Percentiles rank a stretch among this genome's conserved stretches.
Evolutionary conservation across 139 green algal species (phyloP).

Genomic region (Closterium sp.): DNA sequence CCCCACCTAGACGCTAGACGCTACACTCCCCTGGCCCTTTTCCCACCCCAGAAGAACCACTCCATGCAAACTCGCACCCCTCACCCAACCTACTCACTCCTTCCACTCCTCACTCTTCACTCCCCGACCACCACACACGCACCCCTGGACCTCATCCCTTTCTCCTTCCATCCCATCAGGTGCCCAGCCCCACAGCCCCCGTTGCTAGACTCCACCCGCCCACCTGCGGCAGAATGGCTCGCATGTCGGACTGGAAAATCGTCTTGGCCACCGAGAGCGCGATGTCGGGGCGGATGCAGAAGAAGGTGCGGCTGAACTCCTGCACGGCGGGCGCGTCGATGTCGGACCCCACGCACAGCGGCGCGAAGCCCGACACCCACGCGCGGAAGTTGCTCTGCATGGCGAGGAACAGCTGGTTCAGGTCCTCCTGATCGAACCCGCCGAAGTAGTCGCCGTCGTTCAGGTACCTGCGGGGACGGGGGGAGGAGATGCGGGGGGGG

Average conservation of each 20-base stretch:
- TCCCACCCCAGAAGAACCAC: too few relatives aligned
- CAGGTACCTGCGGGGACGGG: constrained; percentile 15
- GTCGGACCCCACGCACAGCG: constrained; percentile 32
- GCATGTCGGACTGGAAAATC: constrained; percentile 41
- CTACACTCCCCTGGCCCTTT: too few relatives aligned
- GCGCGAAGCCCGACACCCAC: constrained; percentile 49
- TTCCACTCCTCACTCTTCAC: too few relatives aligned
- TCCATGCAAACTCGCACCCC: too few relatives aligned
- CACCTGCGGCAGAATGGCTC: constrained; percentile 17
- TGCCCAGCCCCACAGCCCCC: too few relatives aligned
- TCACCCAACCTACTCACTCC: too few relatives aligned
- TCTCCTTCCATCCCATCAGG: too few relatives aligned
- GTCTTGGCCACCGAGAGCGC: constrained; percentile 28
- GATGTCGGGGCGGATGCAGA: constrained; percentile 51
- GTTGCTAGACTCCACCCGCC: background rate
- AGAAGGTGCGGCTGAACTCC: constrained; percentile 46
- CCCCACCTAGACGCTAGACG: too few relatives aligned
- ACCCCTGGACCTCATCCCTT: too few relatives aligned
- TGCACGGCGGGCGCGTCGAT: constrained; percentile 33
- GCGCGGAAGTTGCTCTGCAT: constrained; percentile 47
- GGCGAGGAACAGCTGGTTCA: constrained; percentile 45
- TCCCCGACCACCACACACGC: too few relatives aligned
- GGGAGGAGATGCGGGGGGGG: background rate
- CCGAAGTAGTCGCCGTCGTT: constrained; percentile 33
- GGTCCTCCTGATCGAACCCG: constrained; percentile 44